phyloP scores from a whole-genome alignment of 2,329 filamentous ascomycete species.

The Epichloe elymi region DNA sequence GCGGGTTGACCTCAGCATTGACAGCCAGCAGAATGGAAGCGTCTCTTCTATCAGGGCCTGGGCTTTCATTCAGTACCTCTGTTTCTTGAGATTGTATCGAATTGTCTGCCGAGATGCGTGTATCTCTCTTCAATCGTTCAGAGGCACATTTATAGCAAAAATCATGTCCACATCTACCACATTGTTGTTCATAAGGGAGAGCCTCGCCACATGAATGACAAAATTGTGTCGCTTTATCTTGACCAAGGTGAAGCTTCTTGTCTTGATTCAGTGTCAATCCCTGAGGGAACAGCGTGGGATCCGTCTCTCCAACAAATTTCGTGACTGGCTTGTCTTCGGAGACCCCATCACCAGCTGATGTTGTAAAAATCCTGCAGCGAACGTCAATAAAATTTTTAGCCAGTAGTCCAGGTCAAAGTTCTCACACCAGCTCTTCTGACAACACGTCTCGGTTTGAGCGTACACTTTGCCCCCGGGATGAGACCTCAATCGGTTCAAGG shows the following conservation, averaged over 20 bases:
- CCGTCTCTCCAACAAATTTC: slow-evolving; percentile 21
- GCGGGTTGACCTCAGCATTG: not conserved
- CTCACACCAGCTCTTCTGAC: not conserved
- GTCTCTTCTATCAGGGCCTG: not conserved
- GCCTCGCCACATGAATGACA: slow-evolving; percentile 38
- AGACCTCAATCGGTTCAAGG: slow-evolving; percentile 2
- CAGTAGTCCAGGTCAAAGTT: not conserved
- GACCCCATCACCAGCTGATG: not conserved
- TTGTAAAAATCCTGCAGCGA: not conserved
- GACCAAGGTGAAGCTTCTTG: slow-evolving; percentile 8
- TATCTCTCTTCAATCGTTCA: slow-evolving; percentile 13
- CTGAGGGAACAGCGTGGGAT: slow-evolving; percentile 18
- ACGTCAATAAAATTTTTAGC: not conserved
- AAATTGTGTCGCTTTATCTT: slow-evolving; percentile 19
- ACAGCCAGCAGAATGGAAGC: too few species aligned
- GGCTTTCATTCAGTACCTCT: not conserved
- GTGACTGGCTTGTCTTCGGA: slow-evolving; percentile 9
- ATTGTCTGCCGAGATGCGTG: not conserved
- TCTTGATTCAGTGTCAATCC: slow-evolving; percentile 31
- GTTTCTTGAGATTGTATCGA: not conserved
- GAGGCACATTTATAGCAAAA: slow-evolving; percentile 34
- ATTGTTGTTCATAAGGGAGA: slow-evolving; percentile 25
- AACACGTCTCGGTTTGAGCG: not conserved
- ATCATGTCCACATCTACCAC: slow-evolving; percentile 36
- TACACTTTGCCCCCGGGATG: not conserved